Base-by-base conservation (phyloP, 2,329 filamentous ascomycete species). In the Phyllosticta capitalensis region DNA sequence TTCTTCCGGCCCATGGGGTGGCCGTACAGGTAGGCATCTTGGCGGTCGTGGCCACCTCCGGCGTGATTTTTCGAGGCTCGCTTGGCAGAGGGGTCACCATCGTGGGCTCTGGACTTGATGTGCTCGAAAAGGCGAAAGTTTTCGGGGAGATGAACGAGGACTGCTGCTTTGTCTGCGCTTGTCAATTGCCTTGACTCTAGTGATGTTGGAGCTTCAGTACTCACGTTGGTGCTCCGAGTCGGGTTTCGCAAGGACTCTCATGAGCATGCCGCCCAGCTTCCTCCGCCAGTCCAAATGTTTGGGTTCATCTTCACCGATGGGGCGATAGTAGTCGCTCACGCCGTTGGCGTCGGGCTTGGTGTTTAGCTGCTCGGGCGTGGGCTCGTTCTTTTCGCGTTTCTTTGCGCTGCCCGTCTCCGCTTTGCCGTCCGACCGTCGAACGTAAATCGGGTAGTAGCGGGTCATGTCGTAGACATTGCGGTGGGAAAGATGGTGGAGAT, bases 21-120 rank as follows among this genome's bases (percentile, higher is more conserved):
- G 20, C 82, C 82, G 66, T 84, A 84, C 5, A 85, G 74, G 63
- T 84, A 84, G 30, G 80, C 80, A 66, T 85, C 82, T 64, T 82
- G 79, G 58, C 81, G 72, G 65, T 82, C 79, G 62, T 78, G 79
- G 10, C 75, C 76, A 33, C 77, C 79, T 38, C 74, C 76, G 6
- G 75, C 77, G 66, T 79, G 75, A 56, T 75, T 79, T 68, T 78
- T 76, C 67, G 74, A 71, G 63, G 76, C 74, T 62, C 80, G 78
- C 28, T 76, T 51, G 30, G 55, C 28, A 20, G 52, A 67, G 45
- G 71, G 72, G 55, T 77, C 75, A 50, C 74, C 74, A 53, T 78
- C 71, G 30, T 71, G 73, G 12, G 56, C 54, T 64, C 77, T 78
- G 62, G 79, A 81, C 66, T 81, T 81, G 65, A 82, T 75, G 64